Percentiles rank a stretch among this genome's conserved stretches.
phyloP scores from a whole-genome alignment of 306 rosid species.

The Nissolia schottii region DNA sequence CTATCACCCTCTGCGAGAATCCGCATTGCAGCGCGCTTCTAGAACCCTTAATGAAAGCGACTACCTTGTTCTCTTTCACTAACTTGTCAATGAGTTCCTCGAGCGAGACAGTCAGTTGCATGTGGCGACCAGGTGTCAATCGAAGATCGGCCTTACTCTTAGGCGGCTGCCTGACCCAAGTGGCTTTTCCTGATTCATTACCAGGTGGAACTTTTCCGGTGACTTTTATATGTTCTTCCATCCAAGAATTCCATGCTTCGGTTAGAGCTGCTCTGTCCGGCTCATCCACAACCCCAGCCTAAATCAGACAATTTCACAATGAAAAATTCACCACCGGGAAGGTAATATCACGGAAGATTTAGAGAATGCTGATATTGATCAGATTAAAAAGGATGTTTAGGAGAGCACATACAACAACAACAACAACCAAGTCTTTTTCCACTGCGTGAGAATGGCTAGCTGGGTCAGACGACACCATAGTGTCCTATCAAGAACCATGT shows the following conservation, averaged over 20 bases:
- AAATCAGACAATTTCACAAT: slow-evolving; percentile 15
- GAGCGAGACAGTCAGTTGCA: slow-evolving; percentile 65
- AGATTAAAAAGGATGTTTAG: not conserved
- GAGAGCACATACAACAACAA: too few relatives aligned
- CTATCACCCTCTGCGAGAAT: slow-evolving; percentile 79
- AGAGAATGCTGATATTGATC: not conserved
- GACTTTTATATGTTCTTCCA: slow-evolving; percentile 87
- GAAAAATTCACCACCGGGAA: slow-evolving; percentile 5
- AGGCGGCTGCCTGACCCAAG: slow-evolving; percentile 65
- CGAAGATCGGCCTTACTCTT: slow-evolving; percentile 76
- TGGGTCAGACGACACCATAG: too few relatives aligned
- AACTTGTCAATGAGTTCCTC: slow-evolving; percentile 70
- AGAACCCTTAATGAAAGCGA: slow-evolving; percentile 87
- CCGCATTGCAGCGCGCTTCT: slow-evolving; percentile 84
- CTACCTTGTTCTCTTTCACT: slow-evolving; percentile 90
- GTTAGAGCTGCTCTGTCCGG: slow-evolving; percentile 75
- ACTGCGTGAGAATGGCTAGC: too few relatives aligned
- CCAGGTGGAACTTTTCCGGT: slow-evolving; percentile 93
- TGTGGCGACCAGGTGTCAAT: slow-evolving; percentile 44
- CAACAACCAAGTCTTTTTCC: too few relatives aligned
- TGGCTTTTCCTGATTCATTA: slow-evolving; percentile 77
- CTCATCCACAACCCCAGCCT: slow-evolving; percentile 70
- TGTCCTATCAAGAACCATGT: too few relatives aligned
- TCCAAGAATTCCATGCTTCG: slow-evolving; percentile 96
- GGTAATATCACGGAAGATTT: not conserved